Evolutionary conservation across 1,284 basidiomycete species (phyloP).

Genomic region (Puccinia novopanici): DNA sequence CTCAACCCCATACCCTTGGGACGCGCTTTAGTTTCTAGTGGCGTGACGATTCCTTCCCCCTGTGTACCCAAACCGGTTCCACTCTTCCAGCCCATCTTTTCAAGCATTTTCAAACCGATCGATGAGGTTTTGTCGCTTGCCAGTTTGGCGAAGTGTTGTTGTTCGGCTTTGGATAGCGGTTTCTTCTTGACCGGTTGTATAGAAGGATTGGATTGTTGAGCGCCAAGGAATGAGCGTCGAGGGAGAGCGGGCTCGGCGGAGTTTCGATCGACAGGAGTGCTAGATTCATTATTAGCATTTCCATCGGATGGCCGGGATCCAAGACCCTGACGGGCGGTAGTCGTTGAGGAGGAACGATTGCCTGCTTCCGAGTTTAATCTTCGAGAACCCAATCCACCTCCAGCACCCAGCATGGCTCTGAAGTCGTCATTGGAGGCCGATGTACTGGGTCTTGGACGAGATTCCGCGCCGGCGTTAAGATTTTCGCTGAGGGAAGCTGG

Average conservation of each 20-base stretch:
- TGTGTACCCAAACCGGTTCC: conserved; percentile 76
- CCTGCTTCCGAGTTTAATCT: conserved; percentile 15
- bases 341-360: not conserved
- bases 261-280: conserved; percentile 30
- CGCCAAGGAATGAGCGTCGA: conserved; percentile 64
- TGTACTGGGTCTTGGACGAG: conserved; percentile 2
- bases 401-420: conserved; percentile 34
- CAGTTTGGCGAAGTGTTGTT: conserved; percentile 76
- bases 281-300: conserved; percentile 53
- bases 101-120: conserved; percentile 83
- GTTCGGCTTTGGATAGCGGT: conserved; percentile 68
- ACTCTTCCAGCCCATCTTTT: conserved; percentile 90
- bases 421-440: conserved; percentile 47
- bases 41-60: conserved; percentile 82
- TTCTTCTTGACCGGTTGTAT: conserved; percentile 63
- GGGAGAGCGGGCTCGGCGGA: conserved; percentile 52
- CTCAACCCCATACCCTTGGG: conserved; percentile 80
- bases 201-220: conserved; percentile 60
- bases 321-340: conserved; percentile 35
- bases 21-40: conserved; percentile 79
- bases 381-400: conserved; percentile 1
- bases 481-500: not conserved
- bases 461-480: conserved; percentile 14
- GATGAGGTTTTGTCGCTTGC: conserved; percentile 62
- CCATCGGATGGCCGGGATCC: conserved; percentile 27